Evolutionary conservation across 805 yeast species (phyloP), one percentile per base, ranked within the genome.

Genomic region (Monosporozyma yasuniensis): DNA sequence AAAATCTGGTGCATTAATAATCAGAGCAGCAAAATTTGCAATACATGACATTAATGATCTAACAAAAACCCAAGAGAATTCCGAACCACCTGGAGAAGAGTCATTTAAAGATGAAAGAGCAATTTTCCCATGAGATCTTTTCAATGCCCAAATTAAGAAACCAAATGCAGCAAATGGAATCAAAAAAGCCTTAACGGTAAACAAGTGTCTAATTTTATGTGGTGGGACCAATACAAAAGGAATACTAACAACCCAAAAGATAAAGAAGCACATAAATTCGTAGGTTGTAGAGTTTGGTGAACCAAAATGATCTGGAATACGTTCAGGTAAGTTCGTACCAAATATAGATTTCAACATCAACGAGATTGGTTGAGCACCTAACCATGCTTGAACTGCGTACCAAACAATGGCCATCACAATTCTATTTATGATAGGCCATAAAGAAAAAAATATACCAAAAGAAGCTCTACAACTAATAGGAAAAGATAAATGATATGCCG

Each of bases 341-440:
- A 86, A 90, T 44, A 90, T 80, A 3, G 95, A 72, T 57, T 78
- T 73, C 50, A 90, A 72, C 90, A 89, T 86, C 47, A 87, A 69
- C 57, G 81, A 80, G 18, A 90, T 82, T 73, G 95, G 84, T 57
- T 87, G 80, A 27, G 95, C 96, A 50, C 95, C 95, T 52, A 90
- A 77, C 73, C 88, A 84, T 19, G 85, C 77, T 63, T 87, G 95
- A 16, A 87, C 91, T 35, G 95, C 81, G 63, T 83, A 87, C 97
- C 97, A 90, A 46, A 90, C 81, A 58, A 81, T 76, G 19, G 89
- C 86, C 88, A 90, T 85, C 12, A 86, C 90, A 30, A 87, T 91
- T 69, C 97, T 78, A 69, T 89, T 89, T 48, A 89, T 59, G 42
- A 90, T 81, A 8, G 95, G 95, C 96, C 95, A 90, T 47, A 84